phyloP scores from a whole-genome alignment of 1,139 yeast genomes.

The Saccharomyces hybrid region DNA sequence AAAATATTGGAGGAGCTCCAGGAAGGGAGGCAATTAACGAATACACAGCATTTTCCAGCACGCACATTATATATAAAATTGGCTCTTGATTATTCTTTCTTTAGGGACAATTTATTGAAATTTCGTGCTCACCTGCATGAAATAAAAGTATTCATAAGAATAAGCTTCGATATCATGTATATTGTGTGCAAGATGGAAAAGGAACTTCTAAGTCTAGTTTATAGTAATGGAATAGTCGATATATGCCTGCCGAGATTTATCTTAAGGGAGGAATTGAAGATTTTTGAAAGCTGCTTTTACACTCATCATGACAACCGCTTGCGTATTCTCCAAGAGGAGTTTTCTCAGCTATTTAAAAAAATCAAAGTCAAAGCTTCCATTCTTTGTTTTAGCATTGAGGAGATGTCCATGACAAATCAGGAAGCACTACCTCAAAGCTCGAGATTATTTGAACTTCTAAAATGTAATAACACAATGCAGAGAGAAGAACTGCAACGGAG shows the following conservation, averaged over 20 bases:
- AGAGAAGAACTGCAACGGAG: neutral
- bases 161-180: neutral
- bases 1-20: neutral
- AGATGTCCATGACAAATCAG: neutral
- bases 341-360: neutral
- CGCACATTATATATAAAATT: neutral
- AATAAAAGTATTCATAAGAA: neutral
- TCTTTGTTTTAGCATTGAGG: neutral
- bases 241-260: neutral
- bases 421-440: neutral
- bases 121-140: neutral
- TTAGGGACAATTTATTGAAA: neutral
- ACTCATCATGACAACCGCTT: neutral
- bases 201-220: neutral
- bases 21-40: neutral
- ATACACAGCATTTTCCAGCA: neutral
- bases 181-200: neutral
- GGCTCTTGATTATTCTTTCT: neutral
- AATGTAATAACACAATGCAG: neutral
- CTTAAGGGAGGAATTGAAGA: neutral
- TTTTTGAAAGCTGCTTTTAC: neutral
- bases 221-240: neutral
- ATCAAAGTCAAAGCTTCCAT: neutral
- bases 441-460: neutral
- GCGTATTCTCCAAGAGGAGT: neutral